Evolutionary conservation across 805 yeast species (phyloP).

Genomic region (Yarrowia divulgata): DNA sequence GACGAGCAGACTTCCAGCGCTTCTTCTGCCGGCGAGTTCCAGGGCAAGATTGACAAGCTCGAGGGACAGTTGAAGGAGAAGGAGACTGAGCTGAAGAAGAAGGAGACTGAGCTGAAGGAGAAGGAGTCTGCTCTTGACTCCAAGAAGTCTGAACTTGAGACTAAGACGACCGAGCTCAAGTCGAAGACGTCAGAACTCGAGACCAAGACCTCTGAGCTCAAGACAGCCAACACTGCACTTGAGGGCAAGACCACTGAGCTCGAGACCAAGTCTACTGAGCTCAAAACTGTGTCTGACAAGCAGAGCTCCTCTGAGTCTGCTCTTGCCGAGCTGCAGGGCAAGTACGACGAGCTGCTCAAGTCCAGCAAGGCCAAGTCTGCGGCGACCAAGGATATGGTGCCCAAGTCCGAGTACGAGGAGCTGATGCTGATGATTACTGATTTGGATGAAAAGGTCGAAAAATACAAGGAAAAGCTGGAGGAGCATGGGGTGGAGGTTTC

Average conservation of each 20-base stretch:
- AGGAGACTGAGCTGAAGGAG: background rate
- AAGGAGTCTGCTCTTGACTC: background rate
- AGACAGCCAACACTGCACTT: background rate
- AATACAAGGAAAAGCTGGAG: conserved; percentile 62
- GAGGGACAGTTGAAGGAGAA: conserved; percentile 4
- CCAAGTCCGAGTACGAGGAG: conserved; percentile 70
- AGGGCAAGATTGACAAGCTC: conserved; percentile 2
- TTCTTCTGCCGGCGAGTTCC: background rate
- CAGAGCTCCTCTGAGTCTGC: background rate
- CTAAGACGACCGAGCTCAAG: background rate
- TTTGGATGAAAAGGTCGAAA: conserved; percentile 69
- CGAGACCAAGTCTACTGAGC: conserved; percentile 21
- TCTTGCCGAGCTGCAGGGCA: conserved; percentile 6
- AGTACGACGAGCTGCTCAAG: conserved; percentile 25
- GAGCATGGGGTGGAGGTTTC: conserved; percentile 68
- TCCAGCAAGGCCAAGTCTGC: conserved; percentile 39
- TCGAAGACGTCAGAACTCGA: background rate
- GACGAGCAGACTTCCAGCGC: conserved; percentile 9
- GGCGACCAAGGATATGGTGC: conserved; percentile 50
- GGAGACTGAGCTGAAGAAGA: background rate
- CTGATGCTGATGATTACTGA: conserved; percentile 78
- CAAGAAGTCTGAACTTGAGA: background rate
- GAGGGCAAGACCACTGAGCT: background rate
- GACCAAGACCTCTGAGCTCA: background rate
- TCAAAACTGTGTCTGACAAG: conserved; percentile 9